Base-by-base conservation (phyloP, 495 filamentous ascomycete genomes). In the Aspergillus nanangensis region DNA sequence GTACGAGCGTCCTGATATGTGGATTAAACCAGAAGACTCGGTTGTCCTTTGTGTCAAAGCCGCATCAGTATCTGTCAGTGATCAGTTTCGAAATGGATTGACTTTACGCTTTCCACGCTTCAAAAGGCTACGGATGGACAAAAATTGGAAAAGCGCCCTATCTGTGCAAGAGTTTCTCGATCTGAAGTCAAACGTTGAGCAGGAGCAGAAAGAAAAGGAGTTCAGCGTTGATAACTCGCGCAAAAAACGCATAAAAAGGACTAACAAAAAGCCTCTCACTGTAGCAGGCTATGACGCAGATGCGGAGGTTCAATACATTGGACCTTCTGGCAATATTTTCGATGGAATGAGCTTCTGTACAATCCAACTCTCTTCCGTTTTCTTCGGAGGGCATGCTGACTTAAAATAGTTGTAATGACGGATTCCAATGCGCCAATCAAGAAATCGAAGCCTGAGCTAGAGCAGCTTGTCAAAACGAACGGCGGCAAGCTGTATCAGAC, bases 21-120 rank as follows among this genome's bases (percentile, higher is more conserved):
- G 93, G 93, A 97, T 98, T 60, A 81, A 81, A 21, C 93, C 94
- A 1, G 79, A 78, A 39, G 88, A 96, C 29, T 95, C 89, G 4
- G 67, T 98, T 17, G 90, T 97, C 18, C 44, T 98, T 3, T 83
- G 85, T 21, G 84, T 94, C 41, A 98, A 97, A 63, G 93, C 90
- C n/a, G 88, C 93, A 0, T 88, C 83, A 9, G 80, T 92, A 2
- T 76, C 74, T 5, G 65, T 67, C 0, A 87, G 86, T 18, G 88
- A 90, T 48, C 76, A 83, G 46, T 97, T 96, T 57, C 81, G 84
- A 18, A 82, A 79, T 46, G 79, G 80, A 8, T 66, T 83, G 50
- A 97, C 94, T 0, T 71, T 98, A 36, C 84, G 93, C 1, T 98
- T 98, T 55, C 93, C 93, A 1, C 80, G 93, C 10, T 96, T 97